These are phyloP conservation scores for Plantago rigida DNA, from an alignment of 305 asterid species.

Conservation along the genomic window DNA sequence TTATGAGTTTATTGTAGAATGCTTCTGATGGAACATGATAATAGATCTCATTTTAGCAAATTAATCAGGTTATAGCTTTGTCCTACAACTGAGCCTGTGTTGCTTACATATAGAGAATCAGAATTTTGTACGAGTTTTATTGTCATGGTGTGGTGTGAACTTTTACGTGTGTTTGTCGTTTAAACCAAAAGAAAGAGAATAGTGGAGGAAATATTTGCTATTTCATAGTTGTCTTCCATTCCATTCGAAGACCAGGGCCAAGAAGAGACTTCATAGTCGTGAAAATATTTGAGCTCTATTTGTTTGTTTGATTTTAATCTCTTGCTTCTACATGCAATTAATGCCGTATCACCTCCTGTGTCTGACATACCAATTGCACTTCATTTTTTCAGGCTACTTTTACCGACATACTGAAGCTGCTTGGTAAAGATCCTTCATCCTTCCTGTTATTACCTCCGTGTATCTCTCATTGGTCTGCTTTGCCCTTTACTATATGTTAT, in stretches of 20 bases:
- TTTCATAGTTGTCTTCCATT: no score
- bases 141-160: no score
- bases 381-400: constrained; percentile 70
- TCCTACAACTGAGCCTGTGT: background rate
- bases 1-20: background rate
- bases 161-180: no score
- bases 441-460: background rate
- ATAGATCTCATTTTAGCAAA: background rate
- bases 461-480: background rate
- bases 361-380: constrained; percentile 9
- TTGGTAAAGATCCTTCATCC: constrained; percentile 42
- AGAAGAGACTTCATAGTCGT: background rate
- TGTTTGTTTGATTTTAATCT: background rate
- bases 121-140: background rate
- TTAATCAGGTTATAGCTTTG: background rate
- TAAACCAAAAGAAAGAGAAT: no score
- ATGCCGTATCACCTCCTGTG: constrained; percentile 3
- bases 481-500: background rate
- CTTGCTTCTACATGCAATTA: background rate
- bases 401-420: constrained; percentile 81
- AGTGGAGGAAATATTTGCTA: no score
- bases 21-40: background rate
- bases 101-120: background rate
- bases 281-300: constrained; percentile 5
- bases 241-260: no score